Evolutionary conservation across 2,329 filamentous ascomycete species (phyloP).

Genomic region (Lecanosticta acicola): DNA sequence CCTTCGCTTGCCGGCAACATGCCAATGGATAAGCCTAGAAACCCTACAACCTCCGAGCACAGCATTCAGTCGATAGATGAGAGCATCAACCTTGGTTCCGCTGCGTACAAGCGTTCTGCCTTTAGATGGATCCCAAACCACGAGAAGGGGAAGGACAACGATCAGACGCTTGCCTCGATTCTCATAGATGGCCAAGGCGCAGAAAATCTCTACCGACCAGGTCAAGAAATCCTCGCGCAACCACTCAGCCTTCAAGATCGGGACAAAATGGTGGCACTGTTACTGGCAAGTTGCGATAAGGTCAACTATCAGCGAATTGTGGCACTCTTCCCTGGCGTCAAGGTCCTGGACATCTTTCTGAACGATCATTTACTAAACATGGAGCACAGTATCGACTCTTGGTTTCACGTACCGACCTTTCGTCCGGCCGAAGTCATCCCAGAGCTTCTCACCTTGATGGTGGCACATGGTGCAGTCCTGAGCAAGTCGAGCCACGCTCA

Average conservation of each 20-base stretch:
- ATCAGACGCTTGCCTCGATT: slow-evolving; percentile 13
- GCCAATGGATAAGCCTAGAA: slow-evolving; percentile 7
- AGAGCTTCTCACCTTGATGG: slow-evolving; percentile 16
- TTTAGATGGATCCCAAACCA: slow-evolving; percentile 18
- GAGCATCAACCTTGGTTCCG: slow-evolving; percentile 18
- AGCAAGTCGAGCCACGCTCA: slow-evolving; percentile 18
- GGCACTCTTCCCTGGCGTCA: slow-evolving; percentile 13
- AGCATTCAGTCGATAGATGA: slow-evolving; percentile 17
- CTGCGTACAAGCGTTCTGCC: slow-evolving; percentile 18
- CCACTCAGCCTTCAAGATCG: slow-evolving; percentile 13
- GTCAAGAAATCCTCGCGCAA: slow-evolving; percentile 8
- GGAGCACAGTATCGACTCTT: slow-evolving; percentile 21
- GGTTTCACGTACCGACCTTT: slow-evolving; percentile 19
- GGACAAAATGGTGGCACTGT: slow-evolving; percentile 17
- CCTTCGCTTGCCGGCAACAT: slow-evolving; percentile 8
- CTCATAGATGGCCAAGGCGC: slow-evolving; percentile 15
- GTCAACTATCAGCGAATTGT: slow-evolving; percentile 19
- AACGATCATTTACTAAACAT: slow-evolving; percentile 17
- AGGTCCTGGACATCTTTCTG: slow-evolving; percentile 17
- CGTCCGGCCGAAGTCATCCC: slow-evolving; percentile 11
- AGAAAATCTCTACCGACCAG: slow-evolving; percentile 6
- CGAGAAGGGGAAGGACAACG: slow-evolving; percentile 12
- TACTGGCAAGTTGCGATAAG: slow-evolving; percentile 16
- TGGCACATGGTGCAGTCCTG: slow-evolving; percentile 16
- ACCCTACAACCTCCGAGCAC: slow-evolving; percentile 5